Base-by-base conservation (phyloP, 768 basidiomycete species). In the Ramaria sp. region DNA sequence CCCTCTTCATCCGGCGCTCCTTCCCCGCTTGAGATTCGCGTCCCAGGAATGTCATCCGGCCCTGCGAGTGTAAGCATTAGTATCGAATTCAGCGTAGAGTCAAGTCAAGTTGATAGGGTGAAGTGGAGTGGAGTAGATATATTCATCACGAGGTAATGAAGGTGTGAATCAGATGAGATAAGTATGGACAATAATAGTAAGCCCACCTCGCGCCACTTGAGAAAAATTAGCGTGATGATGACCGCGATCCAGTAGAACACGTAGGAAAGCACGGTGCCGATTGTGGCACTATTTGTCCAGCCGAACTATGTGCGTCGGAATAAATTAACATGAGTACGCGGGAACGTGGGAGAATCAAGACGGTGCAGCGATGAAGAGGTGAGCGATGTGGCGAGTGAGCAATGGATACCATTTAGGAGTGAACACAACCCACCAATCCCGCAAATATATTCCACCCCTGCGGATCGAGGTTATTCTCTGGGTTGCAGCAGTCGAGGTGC, bases 171-270 rank as follows among this genome's bases (percentile, higher is more conserved):
- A 2, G 34, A 37, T 3, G 13, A 37, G 34, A 37, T 13, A 5
- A 27, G 33, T 34, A 34, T 34, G 33, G 34, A 37, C 9, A 37
- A 3, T 10, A 27, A 27, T 27, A 27, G 34, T 37, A 13, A 27
- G 45, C 63, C 48, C 27, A 65, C 70, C 67, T 74, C 73, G 27
- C 59, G 65, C 60, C 61, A 88, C 70, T 90, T 90, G 74, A 88
- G 71, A 61, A 70, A 78, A 51, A 87, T 65, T 52, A 98, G 76
- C 2, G 73, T 73, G 34, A 65, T 78, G 47, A 94, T 82, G 62
- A 87, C 88, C 12, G 84, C 80, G 59, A 96, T 61, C 94, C 94
- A 97, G 74, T 94, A 97, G 70, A 91, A 87, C 49, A 90, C 81
- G 68, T 97, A 98, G 0, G 83, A 73, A n/a, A 95, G 73, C 20